These are phyloP conservation scores for Marasmius tenuissimus DNA, from an alignment of 1,284 basidiomycete genomes.

Conservation along the genomic window DNA sequence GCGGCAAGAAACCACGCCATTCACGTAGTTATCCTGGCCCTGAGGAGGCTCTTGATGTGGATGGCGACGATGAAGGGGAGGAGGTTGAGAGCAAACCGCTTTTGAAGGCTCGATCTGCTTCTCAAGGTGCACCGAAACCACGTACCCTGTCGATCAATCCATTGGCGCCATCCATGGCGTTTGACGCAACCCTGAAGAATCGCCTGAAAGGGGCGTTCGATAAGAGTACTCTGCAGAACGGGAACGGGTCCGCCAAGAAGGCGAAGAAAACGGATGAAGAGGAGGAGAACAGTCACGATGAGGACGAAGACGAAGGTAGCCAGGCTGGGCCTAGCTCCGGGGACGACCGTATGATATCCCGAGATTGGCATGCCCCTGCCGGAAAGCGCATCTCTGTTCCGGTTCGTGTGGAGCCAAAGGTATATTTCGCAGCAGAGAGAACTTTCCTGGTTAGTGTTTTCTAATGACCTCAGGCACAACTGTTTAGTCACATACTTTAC, in stretches of 20 bases:
- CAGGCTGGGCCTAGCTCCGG: constrained; percentile 25
- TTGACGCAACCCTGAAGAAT: constrained; percentile 78
- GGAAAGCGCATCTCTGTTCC: constrained; percentile 94
- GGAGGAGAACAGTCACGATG: constrained; percentile 34
- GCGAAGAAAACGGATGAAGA: constrained; percentile 30
- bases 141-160: constrained; percentile 77
- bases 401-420: constrained; percentile 95
- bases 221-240: constrained; percentile 21
- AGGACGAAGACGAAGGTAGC: constrained; percentile 31
- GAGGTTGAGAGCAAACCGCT: constrained; percentile 44
- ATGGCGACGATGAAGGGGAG: constrained; percentile 20
- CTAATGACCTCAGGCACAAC: constrained; percentile 9
- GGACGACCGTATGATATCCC: constrained; percentile 62
- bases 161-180: constrained; percentile 75
- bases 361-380: constrained; percentile 78
- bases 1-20: constrained; percentile 15
- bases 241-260: constrained; percentile 31
- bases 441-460: constrained; percentile 73
- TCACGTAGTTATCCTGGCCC: constrained; percentile 20
- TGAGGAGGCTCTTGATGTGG: constrained; percentile 28
- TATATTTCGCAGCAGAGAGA: constrained; percentile 95
- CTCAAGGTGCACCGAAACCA: constrained; percentile 28
- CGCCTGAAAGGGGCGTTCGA: constrained; percentile 42
- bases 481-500: constrained; percentile 13
- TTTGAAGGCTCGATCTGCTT: constrained; percentile 21